A percentile compares a stretch with the other conserved stretches of the same genome.
Evolutionary conservation across 176 grass and related monocot species (phyloP).

Genomic region (Alopecurus myosuroides): DNA sequence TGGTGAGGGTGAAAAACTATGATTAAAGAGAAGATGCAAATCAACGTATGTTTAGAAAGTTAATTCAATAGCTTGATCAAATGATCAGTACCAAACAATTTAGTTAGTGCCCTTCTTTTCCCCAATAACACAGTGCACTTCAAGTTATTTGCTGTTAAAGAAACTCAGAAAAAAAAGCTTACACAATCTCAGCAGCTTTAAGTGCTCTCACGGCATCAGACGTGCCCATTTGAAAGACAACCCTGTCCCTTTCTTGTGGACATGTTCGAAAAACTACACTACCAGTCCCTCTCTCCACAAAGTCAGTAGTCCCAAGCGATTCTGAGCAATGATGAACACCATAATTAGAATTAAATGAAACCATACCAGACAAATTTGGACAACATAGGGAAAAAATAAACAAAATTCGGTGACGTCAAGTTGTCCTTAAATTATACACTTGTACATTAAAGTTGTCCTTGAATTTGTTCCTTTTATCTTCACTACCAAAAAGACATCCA

Average conservation of each 20-base stretch:
- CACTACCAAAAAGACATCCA: background rate
- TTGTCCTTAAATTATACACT: background rate
- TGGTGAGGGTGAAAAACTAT: conserved; percentile 23
- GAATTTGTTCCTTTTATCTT: background rate
- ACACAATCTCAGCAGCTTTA: conserved; percentile 87
- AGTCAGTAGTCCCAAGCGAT: conserved; percentile 81
- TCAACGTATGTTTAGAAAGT: background rate
- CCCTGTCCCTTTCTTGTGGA: conserved; percentile 61
- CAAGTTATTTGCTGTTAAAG: background rate
- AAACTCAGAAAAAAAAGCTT: conserved; percentile 30
- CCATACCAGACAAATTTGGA: background rate
- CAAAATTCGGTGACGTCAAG: background rate
- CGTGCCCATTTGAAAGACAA: conserved; percentile 96
- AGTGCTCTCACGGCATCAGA: conserved; percentile 88
- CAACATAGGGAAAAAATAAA: conserved; percentile 8
- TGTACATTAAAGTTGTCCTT: background rate
- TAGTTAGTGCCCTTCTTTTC: background rate
- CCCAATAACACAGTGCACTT: background rate
- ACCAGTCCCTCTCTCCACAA: conserved; percentile 85
- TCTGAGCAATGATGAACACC: conserved; percentile 38
- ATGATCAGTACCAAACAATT: background rate
- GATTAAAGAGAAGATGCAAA: conserved; percentile 21
- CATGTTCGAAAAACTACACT: conserved; percentile 91
- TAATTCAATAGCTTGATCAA: background rate
- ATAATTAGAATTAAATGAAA: conserved; percentile 23